Base-by-base conservation (phyloP, 768 basidiomycete species). In the Floccularia luteovirens region DNA sequence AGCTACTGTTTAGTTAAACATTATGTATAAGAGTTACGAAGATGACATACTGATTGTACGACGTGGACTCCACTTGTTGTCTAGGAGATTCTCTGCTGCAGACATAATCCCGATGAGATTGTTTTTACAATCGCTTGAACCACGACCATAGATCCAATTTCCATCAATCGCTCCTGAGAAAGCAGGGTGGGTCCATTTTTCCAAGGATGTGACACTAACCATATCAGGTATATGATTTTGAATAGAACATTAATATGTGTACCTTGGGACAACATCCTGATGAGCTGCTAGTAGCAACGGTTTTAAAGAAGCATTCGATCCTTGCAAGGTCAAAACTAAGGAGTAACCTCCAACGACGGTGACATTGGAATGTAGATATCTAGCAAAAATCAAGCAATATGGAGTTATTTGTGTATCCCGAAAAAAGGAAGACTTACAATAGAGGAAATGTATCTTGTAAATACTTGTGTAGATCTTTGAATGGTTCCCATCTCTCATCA, bases 281-380 rank as follows among this genome's bases (percentile, higher is more conserved):
- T 61, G 59, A 14, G 51, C 59, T 10, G 53, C 53, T 19, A 61
- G 41, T 47, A 61, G 46, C n/a, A 61, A 42, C 3, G 59, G 59
- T 36, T 57, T 56, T 2, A 50, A 36, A 11, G 35, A 25, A 5
- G 41, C n/a, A 5, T 40, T n/a, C 0, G 46, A 42, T 28, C 57
- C 59, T 14, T 25, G 19, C 43, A 54, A 52, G 13, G 50, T 55
- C 32, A 54, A 59, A 2, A 59, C 41, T 3, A 55, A 33, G 2
- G 57, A 59, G 34, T 51, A 57, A 0, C 55, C 55, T 6, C 50
- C 53, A 28, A 59, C 44, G 24, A 54, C 30, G 3, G 41, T 48
- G 20, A 56, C 41, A 14, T 39, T 39, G 7, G 38, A n/a, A 8
- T 25, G 11, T 14, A 14, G 5, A 27, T 39, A 27, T 5, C 38